Evolutionary conservation across 2,329 filamentous ascomycete species (phyloP).

Genomic region (Fusarium bulbicola): DNA sequence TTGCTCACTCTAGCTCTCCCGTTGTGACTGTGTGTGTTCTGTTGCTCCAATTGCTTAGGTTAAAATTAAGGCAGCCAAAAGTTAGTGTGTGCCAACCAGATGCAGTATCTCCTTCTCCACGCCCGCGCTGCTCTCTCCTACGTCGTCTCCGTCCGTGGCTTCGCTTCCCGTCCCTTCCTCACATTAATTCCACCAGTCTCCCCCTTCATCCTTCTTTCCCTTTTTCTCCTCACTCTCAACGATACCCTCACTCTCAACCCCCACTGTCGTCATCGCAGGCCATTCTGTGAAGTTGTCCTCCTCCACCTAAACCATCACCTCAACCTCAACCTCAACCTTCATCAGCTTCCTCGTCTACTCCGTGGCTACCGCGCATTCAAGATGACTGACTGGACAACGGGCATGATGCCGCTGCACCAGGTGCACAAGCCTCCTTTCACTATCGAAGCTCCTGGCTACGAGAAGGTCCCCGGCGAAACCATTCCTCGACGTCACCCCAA

Average conservation of each 20-base stretch:
- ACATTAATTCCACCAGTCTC: conserved; percentile 33
- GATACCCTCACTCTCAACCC: conserved; percentile 29
- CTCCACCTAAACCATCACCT: conserved; percentile 7
- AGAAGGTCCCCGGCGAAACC: conserved; percentile 81
- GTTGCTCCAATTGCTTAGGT: conserved; percentile 12
- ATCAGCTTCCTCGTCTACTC: conserved; percentile 6
- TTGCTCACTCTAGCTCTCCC: conserved; percentile 3
- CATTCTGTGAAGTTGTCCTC: conserved; percentile 13
- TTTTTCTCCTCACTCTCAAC: conserved; percentile 24
- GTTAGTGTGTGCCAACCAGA: conserved; percentile 7
- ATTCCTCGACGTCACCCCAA: conserved; percentile 79
- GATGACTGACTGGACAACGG: conserved; percentile 51
- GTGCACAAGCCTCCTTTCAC: conserved; percentile 78
- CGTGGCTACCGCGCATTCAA: conserved; percentile 25
- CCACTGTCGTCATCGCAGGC: conserved; percentile 21
- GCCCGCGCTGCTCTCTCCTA: conserved; percentile 28
- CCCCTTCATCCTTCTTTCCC: conserved; percentile 14
- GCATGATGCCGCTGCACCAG: conserved; percentile 63
- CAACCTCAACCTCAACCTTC: conserved; percentile 10
- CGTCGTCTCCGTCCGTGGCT: conserved; percentile 22
- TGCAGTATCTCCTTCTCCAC: conserved; percentile 31
- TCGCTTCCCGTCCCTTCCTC: conserved; percentile 23
- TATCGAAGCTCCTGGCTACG: conserved; percentile 73
- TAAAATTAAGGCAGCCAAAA: background rate
- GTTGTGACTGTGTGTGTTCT: background rate